These are phyloP conservation scores for Calonectria hongkongensis DNA, from an alignment of 2,329 filamentous ascomycete species.

Conservation along the genomic window DNA sequence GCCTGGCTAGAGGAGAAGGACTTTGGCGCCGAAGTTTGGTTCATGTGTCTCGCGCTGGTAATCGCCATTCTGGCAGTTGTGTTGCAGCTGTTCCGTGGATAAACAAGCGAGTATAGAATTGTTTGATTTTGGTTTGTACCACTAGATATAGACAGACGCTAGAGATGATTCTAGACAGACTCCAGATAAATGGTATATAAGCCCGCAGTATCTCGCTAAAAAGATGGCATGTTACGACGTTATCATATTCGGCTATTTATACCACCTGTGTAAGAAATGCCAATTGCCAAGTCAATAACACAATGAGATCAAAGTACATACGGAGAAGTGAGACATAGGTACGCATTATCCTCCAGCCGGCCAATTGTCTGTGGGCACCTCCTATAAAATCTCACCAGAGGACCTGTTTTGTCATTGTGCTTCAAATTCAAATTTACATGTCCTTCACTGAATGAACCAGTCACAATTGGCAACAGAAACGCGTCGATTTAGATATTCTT, in stretches of 20 bases:
- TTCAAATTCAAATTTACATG: too few species aligned
- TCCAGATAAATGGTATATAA: not conserved
- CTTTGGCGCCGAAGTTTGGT: slow-evolving; percentile 38
- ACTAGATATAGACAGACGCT: slow-evolving; percentile 18
- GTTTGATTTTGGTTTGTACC: slow-evolving; percentile 8
- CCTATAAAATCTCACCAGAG: too few species aligned
- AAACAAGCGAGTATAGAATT: not conserved
- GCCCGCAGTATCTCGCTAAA: not conserved
- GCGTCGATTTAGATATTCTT: not conserved
- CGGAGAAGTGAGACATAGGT: too few species aligned
- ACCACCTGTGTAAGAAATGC: not conserved
- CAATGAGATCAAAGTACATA: too few species aligned
- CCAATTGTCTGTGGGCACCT: too few species aligned
- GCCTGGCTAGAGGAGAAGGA: slow-evolving; percentile 48
- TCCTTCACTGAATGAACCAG: not conserved
- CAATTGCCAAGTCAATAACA: not conserved
- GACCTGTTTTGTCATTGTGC: too few species aligned
- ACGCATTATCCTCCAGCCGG: too few species aligned
- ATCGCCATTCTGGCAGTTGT: slow-evolving; percentile 27
- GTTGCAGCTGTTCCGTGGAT: slow-evolving; percentile 2
- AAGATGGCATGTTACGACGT: not conserved
- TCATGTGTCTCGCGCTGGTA: slow-evolving; percentile 32
- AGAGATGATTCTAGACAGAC: not conserved
- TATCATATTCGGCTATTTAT: not conserved
- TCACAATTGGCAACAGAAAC: not conserved